Percentiles rank a stretch among this genome's conserved stretches.
Evolutionary conservation across 2,329 filamentous ascomycete species (phyloP).

Genomic region (Hypoxylon sp.): DNA sequence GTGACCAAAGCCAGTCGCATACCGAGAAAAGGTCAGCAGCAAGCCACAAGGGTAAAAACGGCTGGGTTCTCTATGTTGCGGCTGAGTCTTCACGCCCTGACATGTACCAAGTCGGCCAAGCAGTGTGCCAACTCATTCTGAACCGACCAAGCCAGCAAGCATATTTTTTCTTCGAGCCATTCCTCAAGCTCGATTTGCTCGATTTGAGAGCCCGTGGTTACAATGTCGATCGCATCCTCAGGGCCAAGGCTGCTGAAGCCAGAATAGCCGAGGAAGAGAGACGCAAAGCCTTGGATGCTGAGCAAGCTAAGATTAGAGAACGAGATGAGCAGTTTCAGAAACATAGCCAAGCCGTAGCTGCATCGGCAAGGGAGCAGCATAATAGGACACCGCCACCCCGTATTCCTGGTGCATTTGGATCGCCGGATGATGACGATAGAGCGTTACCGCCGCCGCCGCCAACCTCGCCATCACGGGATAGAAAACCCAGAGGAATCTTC

Average conservation of each 20-base stretch:
- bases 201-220: conserved; percentile 90
- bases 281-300: conserved; percentile 79
- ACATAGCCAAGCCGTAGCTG: conserved; percentile 61
- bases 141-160: conserved; percentile 89
- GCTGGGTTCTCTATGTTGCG: conserved; percentile 82
- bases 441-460: conserved; percentile 46
- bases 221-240: conserved; percentile 94
- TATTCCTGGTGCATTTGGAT: conserved; percentile 82
- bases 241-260: conserved; percentile 88
- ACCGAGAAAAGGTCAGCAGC: conserved; percentile 83
- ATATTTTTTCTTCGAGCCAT: conserved; percentile 90
- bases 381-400: conserved; percentile 61
- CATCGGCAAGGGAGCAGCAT: conserved; percentile 56
- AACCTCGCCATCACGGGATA: conserved; percentile 58
- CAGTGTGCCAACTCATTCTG: conserved; percentile 85
- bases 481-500: conserved; percentile 72
- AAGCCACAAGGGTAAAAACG: conserved; percentile 66
- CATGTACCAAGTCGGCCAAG: conserved; percentile 92
- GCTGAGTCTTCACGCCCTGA: conserved; percentile 75
- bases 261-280: conserved; percentile 88
- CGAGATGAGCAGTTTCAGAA: conserved; percentile 64
- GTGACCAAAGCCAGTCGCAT: conserved; percentile 77
- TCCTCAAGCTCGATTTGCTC: conserved; percentile 86
- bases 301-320: conserved; percentile 77
- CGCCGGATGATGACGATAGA: conserved; percentile 43